Base-by-base conservation (phyloP, 1,139 yeast genomes). In the Spathaspora sp. region DNA sequence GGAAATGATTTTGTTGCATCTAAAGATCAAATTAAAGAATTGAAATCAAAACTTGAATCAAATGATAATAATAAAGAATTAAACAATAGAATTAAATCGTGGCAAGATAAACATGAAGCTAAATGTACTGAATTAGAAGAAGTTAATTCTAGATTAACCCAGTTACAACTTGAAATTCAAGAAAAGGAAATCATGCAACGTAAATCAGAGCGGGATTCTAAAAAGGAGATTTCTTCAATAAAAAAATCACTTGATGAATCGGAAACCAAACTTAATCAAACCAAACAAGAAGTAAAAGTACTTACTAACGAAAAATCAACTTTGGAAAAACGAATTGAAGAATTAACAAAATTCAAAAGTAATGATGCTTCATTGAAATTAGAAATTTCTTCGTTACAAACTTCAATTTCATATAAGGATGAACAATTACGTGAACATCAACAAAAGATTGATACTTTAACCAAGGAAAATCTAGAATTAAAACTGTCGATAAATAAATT, bases 1-100 rank as follows among this genome's bases (percentile, higher is more conserved):
- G 96, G 96, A 1, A 80, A 86, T 56, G 95, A 88, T 43, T 70
- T 89, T 23, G 95, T 89, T 0, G 68, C 72, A 1, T 73, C 82
- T 0, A 72, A 72, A 49, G 83, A 78, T 37, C 56, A 70, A 47
- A 50, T 70, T 16, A 67, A 69, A 46, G 58, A 53, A 13, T 54
- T 59, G 46, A 59, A 55, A 46, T 43, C 45, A 41, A 50, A 42
- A 7, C 20, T 16, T 9, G 41, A 42, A 24, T 25, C 39, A 16
- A 44, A 34, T 7, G 13, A 20, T 7, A 7, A 37, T 13, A 42
- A 15, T 13, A 37, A 36, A 5, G 43, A 38, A 10, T 25, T 40
- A 17, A 15, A 37, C 11, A 31, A 29, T 3, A 38, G 34, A 7
- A 42, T 45, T 9, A 45, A 44, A 10, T 15, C 49, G 25, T 42